These are phyloP conservation scores for Lagenaria siceraria DNA, from an alignment of 306 rosid species.

Conservation along the genomic window DNA sequence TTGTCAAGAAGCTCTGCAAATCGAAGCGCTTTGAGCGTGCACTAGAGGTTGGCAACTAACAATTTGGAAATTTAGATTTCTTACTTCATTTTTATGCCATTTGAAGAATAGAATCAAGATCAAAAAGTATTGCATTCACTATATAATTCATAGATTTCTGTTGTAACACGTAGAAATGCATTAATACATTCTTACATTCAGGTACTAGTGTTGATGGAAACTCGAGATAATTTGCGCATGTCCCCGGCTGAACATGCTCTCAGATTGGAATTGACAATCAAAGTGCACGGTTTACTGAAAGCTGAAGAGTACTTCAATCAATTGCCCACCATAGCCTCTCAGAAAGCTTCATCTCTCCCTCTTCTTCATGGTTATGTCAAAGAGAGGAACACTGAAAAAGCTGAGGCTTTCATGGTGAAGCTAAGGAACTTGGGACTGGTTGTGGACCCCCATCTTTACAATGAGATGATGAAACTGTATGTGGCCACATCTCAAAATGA, in stretches of 20 bases:
- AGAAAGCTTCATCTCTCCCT: constrained; percentile 43
- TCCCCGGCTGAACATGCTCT: constrained; percentile 42
- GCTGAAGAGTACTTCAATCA: constrained; percentile 53
- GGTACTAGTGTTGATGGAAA: constrained; percentile 54
- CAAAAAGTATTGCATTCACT: not conserved
- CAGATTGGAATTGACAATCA: constrained; percentile 40
- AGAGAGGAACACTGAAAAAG: constrained; percentile 35
- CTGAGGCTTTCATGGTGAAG: constrained; percentile 60
- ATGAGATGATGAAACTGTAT: constrained; percentile 90
- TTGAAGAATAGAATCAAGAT: not conserved
- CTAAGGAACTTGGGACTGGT: constrained; percentile 54
- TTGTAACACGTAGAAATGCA: not conserved
- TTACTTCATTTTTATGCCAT: not conserved
- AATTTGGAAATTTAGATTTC: not conserved
- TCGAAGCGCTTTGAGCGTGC: constrained; percentile 49
- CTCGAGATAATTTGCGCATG: constrained; percentile 20
- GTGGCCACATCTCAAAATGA: constrained; percentile 35
- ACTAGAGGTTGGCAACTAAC: constrained; percentile 32
- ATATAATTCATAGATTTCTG: not conserved
- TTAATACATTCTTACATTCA: constrained; percentile 12
- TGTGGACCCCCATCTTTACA: constrained; percentile 45
- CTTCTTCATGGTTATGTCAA: constrained; percentile 52
- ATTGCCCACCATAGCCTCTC: constrained; percentile 32
- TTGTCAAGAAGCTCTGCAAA: constrained; percentile 26
- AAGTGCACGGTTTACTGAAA: constrained; percentile 32